These are phyloP conservation scores for Scedosporium boydii DNA, from an alignment of 2,329 filamentous ascomycete species.

Conservation along the genomic window DNA sequence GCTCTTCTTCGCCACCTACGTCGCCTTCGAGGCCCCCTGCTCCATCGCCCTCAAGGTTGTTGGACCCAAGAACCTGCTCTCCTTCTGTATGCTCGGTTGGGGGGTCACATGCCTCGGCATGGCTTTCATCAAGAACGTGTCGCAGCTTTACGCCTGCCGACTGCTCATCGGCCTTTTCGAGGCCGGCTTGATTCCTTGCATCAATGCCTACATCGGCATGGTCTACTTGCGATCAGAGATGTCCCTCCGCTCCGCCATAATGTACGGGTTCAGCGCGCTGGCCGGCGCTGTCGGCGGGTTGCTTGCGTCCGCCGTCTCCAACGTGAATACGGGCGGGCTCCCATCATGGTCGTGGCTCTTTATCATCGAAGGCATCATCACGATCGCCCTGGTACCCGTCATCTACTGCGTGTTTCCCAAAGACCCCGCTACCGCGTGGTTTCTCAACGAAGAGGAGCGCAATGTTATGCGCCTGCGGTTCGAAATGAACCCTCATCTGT, in stretches of 20 bases:
- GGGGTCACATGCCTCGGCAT: slow-evolving; percentile 17
- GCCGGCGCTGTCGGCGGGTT: slow-evolving; percentile 32
- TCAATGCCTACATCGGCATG: slow-evolving; percentile 20
- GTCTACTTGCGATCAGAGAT: slow-evolving; percentile 26
- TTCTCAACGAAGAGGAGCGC: slow-evolving; percentile 12
- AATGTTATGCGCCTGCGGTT: slow-evolving; percentile 13
- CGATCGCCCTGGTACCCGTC: slow-evolving; percentile 22
- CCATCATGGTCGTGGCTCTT: slow-evolving; percentile 29
- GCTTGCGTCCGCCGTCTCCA: slow-evolving; percentile 29
- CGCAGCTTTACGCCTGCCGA: slow-evolving; percentile 16
- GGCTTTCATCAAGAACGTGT: slow-evolving; percentile 19
- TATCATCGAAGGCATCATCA: slow-evolving; percentile 28
- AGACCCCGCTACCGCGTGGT: slow-evolving; percentile 18
- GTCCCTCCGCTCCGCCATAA: slow-evolving; percentile 20
- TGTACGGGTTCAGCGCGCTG: slow-evolving; percentile 29
- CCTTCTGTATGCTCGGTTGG: slow-evolving; percentile 15
- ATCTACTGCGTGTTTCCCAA: slow-evolving; percentile 19
- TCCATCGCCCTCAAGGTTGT: slow-evolving; percentile 22
- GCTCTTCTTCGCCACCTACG: slow-evolving; percentile 23
- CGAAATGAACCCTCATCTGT: slow-evolving; percentile 10
- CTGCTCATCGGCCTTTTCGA: slow-evolving; percentile 12
- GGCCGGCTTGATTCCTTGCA: slow-evolving; percentile 13
- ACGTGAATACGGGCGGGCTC: slow-evolving; percentile 21
- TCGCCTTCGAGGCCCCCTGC: slow-evolving; percentile 20
- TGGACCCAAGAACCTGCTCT: slow-evolving; percentile 21